Evolutionary conservation across 805 yeast genomes (phyloP).

Genomic region (Grigorovia jiainica): DNA sequence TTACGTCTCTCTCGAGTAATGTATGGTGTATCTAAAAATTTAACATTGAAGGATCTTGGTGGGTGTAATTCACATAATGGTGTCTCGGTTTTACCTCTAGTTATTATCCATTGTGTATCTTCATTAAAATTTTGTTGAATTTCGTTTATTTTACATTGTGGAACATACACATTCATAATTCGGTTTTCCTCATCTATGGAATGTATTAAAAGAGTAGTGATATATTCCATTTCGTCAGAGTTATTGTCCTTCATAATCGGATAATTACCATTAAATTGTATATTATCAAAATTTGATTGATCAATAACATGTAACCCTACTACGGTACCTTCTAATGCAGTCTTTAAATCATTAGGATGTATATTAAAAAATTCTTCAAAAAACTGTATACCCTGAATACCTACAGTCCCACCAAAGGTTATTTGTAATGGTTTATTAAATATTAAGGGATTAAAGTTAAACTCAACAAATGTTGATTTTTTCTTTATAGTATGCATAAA

Average conservation of each 20-base stretch:
- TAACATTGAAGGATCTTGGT: conserved; percentile 11
- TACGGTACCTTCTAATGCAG: conserved; percentile 30
- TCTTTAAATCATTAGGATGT: conserved; percentile 26
- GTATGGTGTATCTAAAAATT: conserved; percentile 31
- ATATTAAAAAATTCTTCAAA: conserved; percentile 28
- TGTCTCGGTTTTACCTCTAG: conserved; percentile 56
- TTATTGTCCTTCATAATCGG: conserved; percentile 15
- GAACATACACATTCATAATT: conserved; percentile 49
- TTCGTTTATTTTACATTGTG: conserved; percentile 19
- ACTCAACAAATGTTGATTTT: conserved; percentile 10
- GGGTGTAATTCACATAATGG: conserved; percentile 48
- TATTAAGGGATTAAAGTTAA: conserved; percentile 37
- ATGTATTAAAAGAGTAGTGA: conserved; percentile 49
- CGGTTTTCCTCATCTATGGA: conserved; percentile 39
- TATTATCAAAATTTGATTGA: conserved; percentile 4
- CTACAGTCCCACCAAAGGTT: conserved; percentile 29
- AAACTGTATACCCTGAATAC: conserved; percentile 31
- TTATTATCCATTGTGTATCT: conserved; percentile 31
- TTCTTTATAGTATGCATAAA: conserved; percentile 40
- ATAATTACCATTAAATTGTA: conserved; percentile 12
- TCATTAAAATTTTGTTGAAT: conserved; percentile 8
- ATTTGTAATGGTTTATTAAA: conserved; percentile 33
- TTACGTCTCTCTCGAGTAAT: conserved; percentile 31
- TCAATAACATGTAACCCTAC: conserved; percentile 24
- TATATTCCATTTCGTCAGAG: conserved; percentile 7